Base-by-base conservation (phyloP, 768 basidiomycete species). In the Suillus plorans region DNA sequence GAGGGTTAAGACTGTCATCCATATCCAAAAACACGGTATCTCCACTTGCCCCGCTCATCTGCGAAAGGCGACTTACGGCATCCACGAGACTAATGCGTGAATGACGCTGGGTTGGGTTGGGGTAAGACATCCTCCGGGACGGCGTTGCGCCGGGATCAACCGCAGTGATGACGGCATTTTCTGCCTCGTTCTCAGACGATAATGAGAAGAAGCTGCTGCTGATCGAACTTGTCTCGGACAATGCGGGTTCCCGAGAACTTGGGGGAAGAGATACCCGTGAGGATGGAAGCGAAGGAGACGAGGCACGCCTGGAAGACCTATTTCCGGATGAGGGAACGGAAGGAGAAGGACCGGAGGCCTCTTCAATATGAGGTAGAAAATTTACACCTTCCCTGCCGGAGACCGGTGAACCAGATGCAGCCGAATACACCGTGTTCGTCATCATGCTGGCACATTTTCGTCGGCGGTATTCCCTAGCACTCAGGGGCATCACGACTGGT, bases 401-500 rank as follows among this genome's bases (percentile, higher is more conserved):
- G 12, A 22, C 64, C 31, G 39, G 63, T 13, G 31, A 28, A 22
- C 20, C 10, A 18, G 28, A 36, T 36, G 22, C 50, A 1, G 25
- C 13, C 22, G 41, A 8, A 25, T 50, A 44, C 20, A 22, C 20
- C 28, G 55, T 0, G 61, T 39, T 45, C 31, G 68, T 49, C 18
- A 34, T 61, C 12, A 8, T 58, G 55, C 61, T 62, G 3, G 31
- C 66, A 14, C 69, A 45, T 7, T 69, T 74, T 62, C 55, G 68
- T 28, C 69, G 76, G 44, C 69, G 69, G 39, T 69, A 76, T n/a
- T 76, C 71, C 14, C 44, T 71, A 0, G 71, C 76, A 6, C 70
- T 77, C 49, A 76, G 67, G 0, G 74, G 74, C 74, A 76, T 76
- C 42, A 76, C 71, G 36, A 76, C 70, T 2, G 69, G 62, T 8